A percentile compares a stretch with the other conserved stretches of the same genome.
Conservation (phyloP, 169 alveolate species). For the Cryptosporidium andersoni region DNA sequence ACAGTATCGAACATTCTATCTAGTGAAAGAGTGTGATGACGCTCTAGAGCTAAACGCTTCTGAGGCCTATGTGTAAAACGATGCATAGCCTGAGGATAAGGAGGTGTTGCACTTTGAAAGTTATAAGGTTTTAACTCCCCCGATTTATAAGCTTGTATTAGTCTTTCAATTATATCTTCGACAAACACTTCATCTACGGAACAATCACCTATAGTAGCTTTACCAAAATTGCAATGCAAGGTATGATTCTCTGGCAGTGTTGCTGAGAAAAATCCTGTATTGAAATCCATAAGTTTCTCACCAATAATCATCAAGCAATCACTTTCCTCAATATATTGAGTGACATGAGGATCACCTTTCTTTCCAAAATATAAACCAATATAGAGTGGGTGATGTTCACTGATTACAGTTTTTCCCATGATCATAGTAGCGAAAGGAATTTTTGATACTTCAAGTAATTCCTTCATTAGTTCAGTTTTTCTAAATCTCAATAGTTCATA, state of each 20-base stretch:
- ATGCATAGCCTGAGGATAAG: slow-evolving; percentile 67
- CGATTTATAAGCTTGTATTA: slow-evolving; percentile 33
- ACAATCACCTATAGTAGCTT: slow-evolving; percentile 19
- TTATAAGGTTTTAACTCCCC: slow-evolving; percentile 29
- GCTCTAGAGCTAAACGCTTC: slow-evolving; percentile 47
- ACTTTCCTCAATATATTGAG: slow-evolving; percentile 66
- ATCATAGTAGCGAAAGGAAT: slow-evolving; percentile 76
- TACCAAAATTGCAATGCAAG: slow-evolving; percentile 38
- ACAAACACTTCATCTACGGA: slow-evolving; percentile 57
- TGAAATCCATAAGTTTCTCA: slow-evolving; percentile 75
- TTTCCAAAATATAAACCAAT: slow-evolving; percentile 74
- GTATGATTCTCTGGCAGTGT: slow-evolving; percentile 34
- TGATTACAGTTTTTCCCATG: slow-evolving; percentile 70
- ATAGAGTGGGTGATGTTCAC: slow-evolving; percentile 74
- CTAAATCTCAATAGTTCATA: slow-evolving; percentile 54
- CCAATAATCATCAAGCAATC: slow-evolving; percentile 76
- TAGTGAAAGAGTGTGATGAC: slow-evolving; percentile 36
- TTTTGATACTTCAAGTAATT: slow-evolving; percentile 67
- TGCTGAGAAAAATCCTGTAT: slow-evolving; percentile 75
- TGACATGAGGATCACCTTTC: slow-evolving; percentile 67
- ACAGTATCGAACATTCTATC: slow-evolving; percentile 72
- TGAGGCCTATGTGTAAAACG: slow-evolving; percentile 38
- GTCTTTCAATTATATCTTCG: slow-evolving; percentile 33
- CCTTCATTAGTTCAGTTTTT: slow-evolving; percentile 32
- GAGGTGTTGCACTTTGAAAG: slow-evolving; percentile 53